A percentile compares a stretch with the other conserved stretches of the same genome.
phyloP scores from a whole-genome alignment of 1,139 yeast genomes.

The Hansenula anomala region DNA sequence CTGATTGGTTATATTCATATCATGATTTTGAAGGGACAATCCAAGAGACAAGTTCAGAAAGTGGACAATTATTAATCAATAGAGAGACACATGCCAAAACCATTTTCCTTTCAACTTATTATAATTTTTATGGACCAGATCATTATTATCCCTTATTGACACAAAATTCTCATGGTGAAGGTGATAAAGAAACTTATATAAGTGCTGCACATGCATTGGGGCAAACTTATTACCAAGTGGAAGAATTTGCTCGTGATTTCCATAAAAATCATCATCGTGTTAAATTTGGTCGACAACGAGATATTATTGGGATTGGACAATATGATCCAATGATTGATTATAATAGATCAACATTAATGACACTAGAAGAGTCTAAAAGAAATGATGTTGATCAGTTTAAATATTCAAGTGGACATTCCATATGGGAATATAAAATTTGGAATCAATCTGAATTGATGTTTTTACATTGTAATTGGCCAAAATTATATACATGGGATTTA shows the following conservation, averaged over 20 bases:
- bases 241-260: constrained; percentile 19
- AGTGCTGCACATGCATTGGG: constrained; percentile 50
- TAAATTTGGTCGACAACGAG: constrained; percentile 5
- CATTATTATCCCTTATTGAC: constrained; percentile 47
- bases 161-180: constrained; percentile 55
- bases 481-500: constrained; percentile 10
- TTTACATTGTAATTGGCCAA: constrained; percentile 13
- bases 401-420: constrained; percentile 5
- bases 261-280: constrained; percentile 27
- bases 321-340: constrained; percentile 11
- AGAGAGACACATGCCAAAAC: constrained; percentile 44
- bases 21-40: constrained; percentile 52
- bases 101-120: constrained; percentile 45
- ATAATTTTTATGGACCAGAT: constrained; percentile 48
- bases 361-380: not conserved
- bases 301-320: constrained; percentile 12
- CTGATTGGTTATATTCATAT: constrained; percentile 21
- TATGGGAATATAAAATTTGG: constrained; percentile 13
- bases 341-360: not conserved
- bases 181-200: constrained; percentile 56
- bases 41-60: constrained; percentile 54
- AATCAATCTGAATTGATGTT: constrained; percentile 10
- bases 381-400: constrained; percentile 7
- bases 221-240: constrained; percentile 48
- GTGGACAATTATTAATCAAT: constrained; percentile 50